Base-by-base conservation (phyloP, 2,329 filamentous ascomycete genomes). In the Colletotrichum liaoningense region DNA sequence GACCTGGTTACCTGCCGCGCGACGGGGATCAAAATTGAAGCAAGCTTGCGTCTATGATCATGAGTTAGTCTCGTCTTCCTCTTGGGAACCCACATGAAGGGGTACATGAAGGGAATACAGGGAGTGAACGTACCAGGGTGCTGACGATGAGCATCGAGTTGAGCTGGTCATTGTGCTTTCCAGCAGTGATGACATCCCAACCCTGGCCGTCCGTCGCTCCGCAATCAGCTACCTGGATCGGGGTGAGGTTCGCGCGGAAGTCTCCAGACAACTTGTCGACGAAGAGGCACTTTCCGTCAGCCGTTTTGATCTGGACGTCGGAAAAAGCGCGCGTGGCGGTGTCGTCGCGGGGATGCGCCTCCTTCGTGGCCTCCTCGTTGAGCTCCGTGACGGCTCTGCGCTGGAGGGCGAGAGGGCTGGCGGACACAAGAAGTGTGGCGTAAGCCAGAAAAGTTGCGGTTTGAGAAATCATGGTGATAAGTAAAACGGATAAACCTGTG, bases 1-100 rank as follows among this genome's bases (percentile, higher is more conserved):
- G 16, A 89, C 87, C 75, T 89, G 88, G 76, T 87, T 86, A 12
- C 87, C 88, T 2, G 83, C 81, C 0, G 83, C 79, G 33, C 88
- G 84, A 59, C 88, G 84, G 5, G 85, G 84, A 75, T 91, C 89
- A 73, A 89, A 89, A 81, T 89, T 91, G 76, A 90, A 81, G 77
- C 89, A 91, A 56, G 88, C 89, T 78, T 90, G 85, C 1, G 89
- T 91, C 74, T 75, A 26, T 8, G 3, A 11, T 22, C 3, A 26
- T 11, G 0, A n/a, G 81, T 75, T 1, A 56, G 28, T 75, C 70
- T 76, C 71, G 19, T 22, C 3, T 35, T 12, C 1, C 33, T 1
- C 33, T 35, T 35, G 26, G 7, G 33, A 8, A 14, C 28, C 5
- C 8, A 9, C 19, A n/a, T 16, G 14, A 1, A 22, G 6, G 3